Base-by-base conservation (phyloP, 1,284 basidiomycete genomes). In the Anthracocystis setariae region DNA sequence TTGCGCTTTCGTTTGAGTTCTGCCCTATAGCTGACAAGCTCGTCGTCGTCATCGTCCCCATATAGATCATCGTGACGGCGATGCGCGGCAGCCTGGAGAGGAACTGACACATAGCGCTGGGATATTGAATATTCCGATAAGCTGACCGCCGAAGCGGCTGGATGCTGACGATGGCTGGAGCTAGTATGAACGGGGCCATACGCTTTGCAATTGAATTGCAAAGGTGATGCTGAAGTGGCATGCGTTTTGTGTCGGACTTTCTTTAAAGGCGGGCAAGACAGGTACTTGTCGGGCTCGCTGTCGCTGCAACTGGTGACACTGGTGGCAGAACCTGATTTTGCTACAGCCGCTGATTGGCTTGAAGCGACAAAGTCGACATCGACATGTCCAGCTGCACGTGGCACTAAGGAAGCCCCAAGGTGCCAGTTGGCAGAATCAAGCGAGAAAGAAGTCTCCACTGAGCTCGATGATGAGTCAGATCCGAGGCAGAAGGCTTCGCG, bases 1-100 rank as follows among this genome's bases (percentile, higher is more conserved):
- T n/a, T n/a, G n/a, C n/a, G n/a, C n/a, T n/a, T 29, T 5, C 5
- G 29, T 29, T 29, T 29, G 29, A 29, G 29, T 5, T 12, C 12
- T 5, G 5, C 29, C 29, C 29, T 29, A 37, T 37, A 65, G 46
- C 32, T 48, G 50, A 65, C 35, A 7, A 65, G 55, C 15, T 65
- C 62, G 12, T 65, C 62, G 40, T 58, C 55, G 20, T 65, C 62
- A 10, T 54, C 62, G 43, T 65, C 62, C 17, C 50, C 56, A 32
- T 64, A 64, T 10, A 64, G 46, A 23, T 64, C 54, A 32, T 58
- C 53, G 44, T 47, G 48, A 2, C 42, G 32, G 32, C 53, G 53
- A 7, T n/a, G 21, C 8, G 49, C 29, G 15, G 49, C 15, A 9
- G 25, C 39, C 24, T 63, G 61, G 2, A 63, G 39, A 12, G 53